Evolutionary conservation across 768 basidiomycete genomes (phyloP), one percentile per base, ranked within the genome.

Genomic region (Coprinellus aureogranulatus): DNA sequence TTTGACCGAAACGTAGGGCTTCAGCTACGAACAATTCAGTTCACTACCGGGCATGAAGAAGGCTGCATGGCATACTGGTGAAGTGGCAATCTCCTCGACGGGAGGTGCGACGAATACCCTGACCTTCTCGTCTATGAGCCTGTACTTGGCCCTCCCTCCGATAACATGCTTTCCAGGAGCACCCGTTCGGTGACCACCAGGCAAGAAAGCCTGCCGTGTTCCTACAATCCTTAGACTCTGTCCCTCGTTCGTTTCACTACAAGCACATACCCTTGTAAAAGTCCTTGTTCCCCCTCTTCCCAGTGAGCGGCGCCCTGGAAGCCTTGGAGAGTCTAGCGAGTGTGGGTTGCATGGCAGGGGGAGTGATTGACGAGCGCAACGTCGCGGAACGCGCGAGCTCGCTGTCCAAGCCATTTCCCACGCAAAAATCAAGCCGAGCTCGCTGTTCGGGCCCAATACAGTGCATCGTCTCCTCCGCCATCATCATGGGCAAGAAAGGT

Each of bases 271-370:
- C 96, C 73, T 98, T 98, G 81, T 97, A 98, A 69, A 81, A 98
- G 68, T 99, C 93, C 67, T 98, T 98, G 76, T 97, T 97, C 16
- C 84, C 96, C 47, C 86, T 75, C 70, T 98, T 98, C 0, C 91
- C 79, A 0, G 89, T 94, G 50, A 98, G 76, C 2, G 94, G 83
- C 25, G 85, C 78, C 55, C 96, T 80, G 0, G 90, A 92, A 22
- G 94, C 94, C 67, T 94, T 95, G 30, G 90, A 90, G 2, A 87
- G 76, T 55, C 84, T 76, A n/a, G 75, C 77, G 16, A 82, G 68
- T 22, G 92, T 88, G 4, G 89, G 82, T 65, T 85, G 80, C 90
- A 92, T 92, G 53, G 39, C 20, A n/a, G 20, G 18, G 16, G 6
- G 20, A 8, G 41, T 16, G 41, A 44, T 10, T 5, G 41, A 44